Conservation (phyloP, 192 early-diverging fungal species). For the Spizellomyces punctatus region DNA sequence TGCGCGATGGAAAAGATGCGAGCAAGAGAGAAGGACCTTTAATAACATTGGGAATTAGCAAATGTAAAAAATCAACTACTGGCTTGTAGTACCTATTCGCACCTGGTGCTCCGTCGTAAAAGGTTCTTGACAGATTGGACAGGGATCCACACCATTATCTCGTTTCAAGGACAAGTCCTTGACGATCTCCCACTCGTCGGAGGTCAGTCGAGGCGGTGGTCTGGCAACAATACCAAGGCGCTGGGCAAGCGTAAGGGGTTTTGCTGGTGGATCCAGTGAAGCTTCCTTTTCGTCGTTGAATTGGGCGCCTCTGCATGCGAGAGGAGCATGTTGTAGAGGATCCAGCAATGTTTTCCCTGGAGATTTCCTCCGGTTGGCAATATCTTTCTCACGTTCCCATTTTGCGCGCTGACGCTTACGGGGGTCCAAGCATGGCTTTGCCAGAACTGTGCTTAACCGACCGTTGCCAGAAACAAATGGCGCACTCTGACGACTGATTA, state of each 20-base stretch:
- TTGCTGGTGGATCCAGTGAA: not conserved
- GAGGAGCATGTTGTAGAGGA: too few relatives aligned
- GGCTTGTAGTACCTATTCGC: not conserved
- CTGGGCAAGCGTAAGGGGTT: slow-evolving; percentile 22
- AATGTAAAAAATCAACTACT: too few relatives aligned
- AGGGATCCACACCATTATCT: slow-evolving; percentile 8
- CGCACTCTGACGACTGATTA: too few relatives aligned
- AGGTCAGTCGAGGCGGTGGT: not conserved
- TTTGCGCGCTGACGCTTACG: not conserved
- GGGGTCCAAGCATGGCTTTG: not conserved
- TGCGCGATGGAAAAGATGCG: slow-evolving; percentile 20
- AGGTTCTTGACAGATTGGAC: slow-evolving; percentile 30
- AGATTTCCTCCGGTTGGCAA: not conserved
- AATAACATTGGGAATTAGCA: too few relatives aligned
- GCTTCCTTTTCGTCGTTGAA: not conserved
- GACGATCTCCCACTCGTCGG: slow-evolving; percentile 1
- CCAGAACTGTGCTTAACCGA: not conserved
- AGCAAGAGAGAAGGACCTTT: slow-evolving; percentile 26
- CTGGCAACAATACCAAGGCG: slow-evolving; percentile 10
- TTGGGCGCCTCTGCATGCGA: too few relatives aligned
- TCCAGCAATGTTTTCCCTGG: not conserved
- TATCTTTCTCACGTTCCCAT: slow-evolving; percentile 2
- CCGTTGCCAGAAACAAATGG: too few relatives aligned
- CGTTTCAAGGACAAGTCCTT: slow-evolving; percentile 7
- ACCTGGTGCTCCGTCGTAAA: slow-evolving; percentile 22